phyloP scores from a whole-genome alignment of 495 filamentous ascomycete genomes.

The Thermochaetoides thermophila region DNA sequence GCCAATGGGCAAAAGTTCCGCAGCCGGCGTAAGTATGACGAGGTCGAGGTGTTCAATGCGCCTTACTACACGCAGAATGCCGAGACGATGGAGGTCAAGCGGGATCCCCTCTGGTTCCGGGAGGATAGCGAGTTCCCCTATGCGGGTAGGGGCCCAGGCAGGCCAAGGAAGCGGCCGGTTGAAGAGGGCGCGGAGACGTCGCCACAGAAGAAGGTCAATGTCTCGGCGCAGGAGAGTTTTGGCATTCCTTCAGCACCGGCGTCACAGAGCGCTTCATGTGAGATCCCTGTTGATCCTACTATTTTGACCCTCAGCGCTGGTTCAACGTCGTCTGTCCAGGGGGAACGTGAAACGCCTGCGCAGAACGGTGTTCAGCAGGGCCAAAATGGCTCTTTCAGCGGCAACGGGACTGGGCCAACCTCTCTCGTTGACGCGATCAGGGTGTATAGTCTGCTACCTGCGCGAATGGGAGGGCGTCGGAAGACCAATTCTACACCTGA shows the following conservation, averaged over 20 bases:
- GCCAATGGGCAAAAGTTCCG: slow-evolving; percentile 18
- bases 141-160: no score
- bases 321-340: neutral
- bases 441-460: slow-evolving; percentile 15
- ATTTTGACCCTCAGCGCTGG: neutral
- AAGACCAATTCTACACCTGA: slow-evolving; percentile 3
- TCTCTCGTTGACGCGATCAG: slow-evolving; percentile 19
- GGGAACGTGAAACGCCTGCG: neutral
- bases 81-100: slow-evolving; percentile 1
- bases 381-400: no score
- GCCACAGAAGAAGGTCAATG: no score
- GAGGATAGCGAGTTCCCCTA: slow-evolving; percentile 3
- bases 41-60: slow-evolving; percentile 22
- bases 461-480: slow-evolving; percentile 7
- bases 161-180: slow-evolving; percentile 11
- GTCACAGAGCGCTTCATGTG: no score
- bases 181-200: slow-evolving; percentile 7
- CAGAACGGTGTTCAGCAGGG: neutral
- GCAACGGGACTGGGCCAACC: no score
- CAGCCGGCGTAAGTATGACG: slow-evolving; percentile 17
- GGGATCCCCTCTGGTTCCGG: slow-evolving; percentile 10
- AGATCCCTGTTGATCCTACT: slow-evolving; percentile 8
- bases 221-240: no score
- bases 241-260: no score
- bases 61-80: slow-evolving; percentile 19